Evolutionary conservation across 2,329 filamentous ascomycete genomes (phyloP).

Genomic region (Exophiala spinifera): DNA sequence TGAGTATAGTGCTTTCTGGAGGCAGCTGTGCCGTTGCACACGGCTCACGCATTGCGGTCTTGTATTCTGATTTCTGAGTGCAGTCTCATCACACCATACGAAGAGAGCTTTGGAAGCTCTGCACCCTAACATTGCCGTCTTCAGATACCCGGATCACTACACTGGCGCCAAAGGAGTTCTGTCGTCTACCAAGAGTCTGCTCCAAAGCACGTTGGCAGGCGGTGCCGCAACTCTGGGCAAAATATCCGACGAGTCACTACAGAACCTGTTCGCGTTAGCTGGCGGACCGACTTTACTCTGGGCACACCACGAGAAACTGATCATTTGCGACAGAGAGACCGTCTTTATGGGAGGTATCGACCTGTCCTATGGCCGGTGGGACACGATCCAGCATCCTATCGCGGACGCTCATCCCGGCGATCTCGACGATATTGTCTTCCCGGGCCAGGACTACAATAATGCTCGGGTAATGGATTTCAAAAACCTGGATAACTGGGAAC

Average conservation of each 20-base stretch:
- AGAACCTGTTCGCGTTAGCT: slow-evolving; percentile 74
- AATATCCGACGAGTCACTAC: slow-evolving; percentile 68
- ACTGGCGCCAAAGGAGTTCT: slow-evolving; percentile 67
- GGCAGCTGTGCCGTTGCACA: too few species aligned
- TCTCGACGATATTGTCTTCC: slow-evolving; percentile 72
- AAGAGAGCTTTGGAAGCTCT: slow-evolving; percentile 72
- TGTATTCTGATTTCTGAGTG: too few species aligned
- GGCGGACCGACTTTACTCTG: slow-evolving; percentile 82
- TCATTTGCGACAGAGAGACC: slow-evolving; percentile 68
- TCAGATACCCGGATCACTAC: slow-evolving; percentile 83
- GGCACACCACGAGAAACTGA: slow-evolving; percentile 91
- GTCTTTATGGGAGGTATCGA: slow-evolving; percentile 92
- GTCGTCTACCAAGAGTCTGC: slow-evolving; percentile 58
- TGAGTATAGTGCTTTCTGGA: slow-evolving; percentile 56
- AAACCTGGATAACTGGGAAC: slow-evolving; percentile 71
- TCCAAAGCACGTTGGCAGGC: slow-evolving; percentile 56
- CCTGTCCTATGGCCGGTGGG: slow-evolving; percentile 82
- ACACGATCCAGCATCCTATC: slow-evolving; percentile 81
- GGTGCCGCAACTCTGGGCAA: slow-evolving; percentile 57
- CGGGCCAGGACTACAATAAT: slow-evolving; percentile 91
- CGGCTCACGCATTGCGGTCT: too few species aligned
- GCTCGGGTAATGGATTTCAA: slow-evolving; percentile 77
- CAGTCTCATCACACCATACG: slow-evolving; percentile 68
- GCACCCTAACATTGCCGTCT: slow-evolving; percentile 81
- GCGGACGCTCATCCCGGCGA: slow-evolving; percentile 77